Evolutionary conservation across 2,329 filamentous ascomycete species (phyloP).

Genomic region (Bipolaris bicolor): DNA sequence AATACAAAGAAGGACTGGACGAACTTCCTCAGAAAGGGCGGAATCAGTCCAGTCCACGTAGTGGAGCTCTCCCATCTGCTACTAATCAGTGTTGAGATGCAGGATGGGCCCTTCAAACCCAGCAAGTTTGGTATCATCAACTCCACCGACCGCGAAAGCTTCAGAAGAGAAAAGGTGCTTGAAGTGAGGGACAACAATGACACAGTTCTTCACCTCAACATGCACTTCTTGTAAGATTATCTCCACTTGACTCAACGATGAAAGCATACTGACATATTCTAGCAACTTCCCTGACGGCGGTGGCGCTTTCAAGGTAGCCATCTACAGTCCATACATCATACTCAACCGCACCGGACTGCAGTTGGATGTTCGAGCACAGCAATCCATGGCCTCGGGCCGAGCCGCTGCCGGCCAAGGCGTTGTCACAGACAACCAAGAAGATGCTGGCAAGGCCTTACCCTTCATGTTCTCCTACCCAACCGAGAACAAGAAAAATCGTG

Average conservation of each 20-base stretch:
- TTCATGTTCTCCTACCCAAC: constrained; percentile 95
- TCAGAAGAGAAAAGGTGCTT: constrained; percentile 79
- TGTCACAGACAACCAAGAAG: constrained; percentile 59
- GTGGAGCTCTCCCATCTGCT: constrained; percentile 94
- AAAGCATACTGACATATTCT: constrained; percentile 19
- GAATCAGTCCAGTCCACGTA: constrained; percentile 95
- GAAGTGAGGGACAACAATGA: constrained; percentile 85
- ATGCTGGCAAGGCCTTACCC: constrained; percentile 76
- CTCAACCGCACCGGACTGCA: constrained; percentile 94
- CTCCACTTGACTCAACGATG: not conserved
- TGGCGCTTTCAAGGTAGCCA: constrained; percentile 92
- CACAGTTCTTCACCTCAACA: constrained; percentile 76
- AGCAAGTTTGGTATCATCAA: constrained; percentile 99
- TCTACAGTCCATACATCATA: constrained; percentile 94
- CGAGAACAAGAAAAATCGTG: constrained; percentile 90
- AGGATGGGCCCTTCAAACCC: constrained; percentile 91
- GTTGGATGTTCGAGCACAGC: constrained; percentile 86
- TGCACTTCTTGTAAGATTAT: constrained; percentile 78
- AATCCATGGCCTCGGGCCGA: constrained; percentile 81
- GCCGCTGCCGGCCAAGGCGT: constrained; percentile 82
- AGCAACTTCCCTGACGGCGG: constrained; percentile 84
- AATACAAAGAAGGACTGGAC: constrained; percentile 99
- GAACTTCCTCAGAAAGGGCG: constrained; percentile 95
- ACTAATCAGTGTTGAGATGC: constrained; percentile 91
- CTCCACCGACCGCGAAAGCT: constrained; percentile 83